Base-by-base conservation (phyloP, 1,139 yeast genomes). In the Schwanniomyces etchellsii region DNA sequence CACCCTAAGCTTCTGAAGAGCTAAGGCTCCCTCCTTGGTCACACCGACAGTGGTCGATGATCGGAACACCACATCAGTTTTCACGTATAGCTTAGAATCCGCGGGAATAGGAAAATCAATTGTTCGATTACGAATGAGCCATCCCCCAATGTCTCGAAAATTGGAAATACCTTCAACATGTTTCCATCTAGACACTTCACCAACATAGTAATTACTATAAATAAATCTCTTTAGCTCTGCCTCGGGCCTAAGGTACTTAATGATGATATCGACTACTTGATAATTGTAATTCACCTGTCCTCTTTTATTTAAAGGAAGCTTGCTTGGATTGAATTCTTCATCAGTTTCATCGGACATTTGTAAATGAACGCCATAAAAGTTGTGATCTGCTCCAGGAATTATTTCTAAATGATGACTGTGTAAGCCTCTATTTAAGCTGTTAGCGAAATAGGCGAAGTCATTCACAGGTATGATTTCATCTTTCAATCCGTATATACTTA, bases 71-170 rank as follows among this genome's bases (percentile, higher is more conserved):
- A 69, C 35, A 5, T 77, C 74, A 1, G 80, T 70, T 36, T 70
- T 71, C 3, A 84, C 80, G 35, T 57, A 65, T 30, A 53, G 54
- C 5, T 30, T 17, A 7, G 28, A n/a, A 14, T 20, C 18, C 5
- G 21, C 16, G 32, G 13, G 37, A 31, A 18, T 29, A 9, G 36
- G 34, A 31, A 49, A 54, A 7, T 13, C 14, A 7, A 13, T 9
- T 5, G 58, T 47, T 3, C 71, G 71, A 14, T 37, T 38, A 13
- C 42, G 42, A 6, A 74, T 57, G 35, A 58, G 59, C 75, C 82
- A 85, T 3, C 95, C 95, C 1, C 95, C 96, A 35, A 80, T 52
- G 46, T 85, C 95, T 41, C 96, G 67, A 45, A 84, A 80, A 46
- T 86, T 85, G 31, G 68, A 54, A 9, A 83, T 73, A 0, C 93